Evolutionary conservation across 805 yeast species (phyloP), one percentile per base, ranked within the genome.

Genomic region (Peterozyma toletana): DNA sequence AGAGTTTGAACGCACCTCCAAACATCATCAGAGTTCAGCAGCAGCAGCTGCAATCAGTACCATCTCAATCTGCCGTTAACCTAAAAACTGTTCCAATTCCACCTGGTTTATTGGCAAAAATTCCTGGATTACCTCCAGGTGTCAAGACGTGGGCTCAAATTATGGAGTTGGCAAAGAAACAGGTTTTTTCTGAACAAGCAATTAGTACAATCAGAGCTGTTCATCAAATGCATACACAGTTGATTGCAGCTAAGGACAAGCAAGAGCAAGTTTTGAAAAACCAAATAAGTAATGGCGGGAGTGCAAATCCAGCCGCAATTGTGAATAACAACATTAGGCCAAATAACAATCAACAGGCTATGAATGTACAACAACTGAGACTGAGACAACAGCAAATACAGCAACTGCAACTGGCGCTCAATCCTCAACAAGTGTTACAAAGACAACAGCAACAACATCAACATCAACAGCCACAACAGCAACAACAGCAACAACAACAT

Each of bases 71-170:
- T 50, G 69, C 59, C 33, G 55, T 68, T 30, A 75, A 71, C 44
- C 63, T 86, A 56, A 76, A 82, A 48, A 78, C 77, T 37, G 65
- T 78, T 2, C 88, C 86, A 3, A 86, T 89, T 41, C 96, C 96
- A 0, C 75, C 75, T 13, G 75, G 78, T 2, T 59, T 87, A 21
- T 62, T 87, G 16, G 69, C 73, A 42, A 77, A 77, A 53, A 74
- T 87, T 39, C 95, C 95, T 9, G 82, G 76, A 39, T 67, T 87
- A 31, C 96, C 96, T 0, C 81, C 82, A 11, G 83, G 80, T 40
- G 81, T 81, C 29, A 81, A 75, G 51, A 86, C 95, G 6, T 89
- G 96, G 96, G 76, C 78, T 17, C 86, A 80, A 56, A 78, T 87
- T 29, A 77, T 80, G 59, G 83, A 80, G 36, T 72, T 80, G 51